Evolutionary conservation across 805 yeast species (phyloP).

Genomic region (Allodekkera sacchari): DNA sequence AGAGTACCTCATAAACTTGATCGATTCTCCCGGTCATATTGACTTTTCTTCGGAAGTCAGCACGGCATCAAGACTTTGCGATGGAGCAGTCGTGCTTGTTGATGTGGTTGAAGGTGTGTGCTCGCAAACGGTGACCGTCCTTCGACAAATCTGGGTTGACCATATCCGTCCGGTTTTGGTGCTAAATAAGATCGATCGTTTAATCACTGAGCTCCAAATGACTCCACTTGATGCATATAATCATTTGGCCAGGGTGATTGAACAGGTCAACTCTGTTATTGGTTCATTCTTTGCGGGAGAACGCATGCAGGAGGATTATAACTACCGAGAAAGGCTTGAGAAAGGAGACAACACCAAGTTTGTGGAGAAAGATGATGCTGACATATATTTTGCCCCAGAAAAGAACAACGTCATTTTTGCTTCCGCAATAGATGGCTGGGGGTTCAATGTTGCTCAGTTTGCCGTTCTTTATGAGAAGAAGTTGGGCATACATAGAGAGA

Average conservation of each 20-base stretch:
- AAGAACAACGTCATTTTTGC: conserved; percentile 87
- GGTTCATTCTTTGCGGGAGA: conserved; percentile 93
- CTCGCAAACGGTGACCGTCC: conserved; percentile 91
- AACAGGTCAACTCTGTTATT: conserved; percentile 89
- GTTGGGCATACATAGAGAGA: conserved; percentile 74
- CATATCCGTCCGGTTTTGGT: conserved; percentile 82
- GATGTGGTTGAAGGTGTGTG: conserved; percentile 99
- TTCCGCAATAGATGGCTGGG: conserved; percentile 95
- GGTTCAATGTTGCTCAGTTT: conserved; percentile 82
- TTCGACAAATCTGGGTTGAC: conserved; percentile 94
- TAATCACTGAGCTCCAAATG: conserved; percentile 73
- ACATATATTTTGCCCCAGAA: conserved; percentile 79
- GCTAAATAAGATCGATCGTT: conserved; percentile 83
- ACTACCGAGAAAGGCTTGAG: conserved; percentile 62
- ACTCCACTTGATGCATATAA: conserved; percentile 78
- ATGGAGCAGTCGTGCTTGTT: conserved; percentile 90
- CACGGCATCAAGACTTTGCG: conserved; percentile 91
- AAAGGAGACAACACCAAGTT: conserved; percentile 39
- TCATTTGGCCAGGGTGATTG: conserved; percentile 72
- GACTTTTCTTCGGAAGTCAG: conserved; percentile 96
- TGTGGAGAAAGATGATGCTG: conserved; percentile 71
- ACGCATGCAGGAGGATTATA: conserved; percentile 78
- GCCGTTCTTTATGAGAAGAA: conserved; percentile 79
- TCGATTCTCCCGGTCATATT: conserved; percentile 99
- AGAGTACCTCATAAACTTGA: conserved; percentile 82